phyloP scores from a whole-genome alignment of 2,329 filamentous ascomycete species.

The Pseudogymnoascus verrucosus region DNA sequence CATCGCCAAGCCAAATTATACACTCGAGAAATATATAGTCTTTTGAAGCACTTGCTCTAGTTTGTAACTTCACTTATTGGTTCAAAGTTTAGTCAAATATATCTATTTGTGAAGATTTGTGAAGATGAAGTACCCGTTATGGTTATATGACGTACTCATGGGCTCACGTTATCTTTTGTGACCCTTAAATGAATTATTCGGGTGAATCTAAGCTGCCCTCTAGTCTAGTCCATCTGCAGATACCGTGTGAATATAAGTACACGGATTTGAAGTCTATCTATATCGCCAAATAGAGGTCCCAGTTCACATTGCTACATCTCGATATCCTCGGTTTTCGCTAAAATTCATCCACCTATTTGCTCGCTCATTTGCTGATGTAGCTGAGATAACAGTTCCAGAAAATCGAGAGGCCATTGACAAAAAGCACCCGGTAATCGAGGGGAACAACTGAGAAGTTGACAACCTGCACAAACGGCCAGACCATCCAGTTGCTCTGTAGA shows the following conservation, averaged over 20 bases:
- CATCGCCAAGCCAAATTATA: neutral
- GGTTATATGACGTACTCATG: neutral
- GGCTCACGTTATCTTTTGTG: neutral
- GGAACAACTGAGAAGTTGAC: slow-evolving; percentile 66
- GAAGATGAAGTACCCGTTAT: neutral
- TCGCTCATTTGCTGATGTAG: slow-evolving; percentile 24
- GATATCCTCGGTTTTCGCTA: neutral
- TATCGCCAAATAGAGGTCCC: neutral
- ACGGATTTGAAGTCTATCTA: neutral
- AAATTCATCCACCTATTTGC: neutral
- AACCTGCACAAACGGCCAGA: slow-evolving; percentile 62
- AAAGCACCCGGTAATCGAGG: slow-evolving; percentile 57
- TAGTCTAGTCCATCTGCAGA: neutral
- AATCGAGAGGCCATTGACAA: slow-evolving; percentile 62
- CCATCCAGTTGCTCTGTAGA: slow-evolving; percentile 60
- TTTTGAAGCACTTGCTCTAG: neutral
- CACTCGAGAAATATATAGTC: neutral
- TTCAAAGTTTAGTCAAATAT: neutral
- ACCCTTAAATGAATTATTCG: neutral
- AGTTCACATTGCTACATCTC: neutral
- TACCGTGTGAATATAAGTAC: neutral
- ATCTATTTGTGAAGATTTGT: neutral
- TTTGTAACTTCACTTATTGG: neutral
- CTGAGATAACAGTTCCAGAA: slow-evolving; percentile 41
- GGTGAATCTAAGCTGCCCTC: neutral